A percentile compares a stretch with the other conserved stretches of the same genome.
Evolutionary conservation across 2,329 filamentous ascomycete species (phyloP).

Genomic region (Corynespora cassiicola): DNA sequence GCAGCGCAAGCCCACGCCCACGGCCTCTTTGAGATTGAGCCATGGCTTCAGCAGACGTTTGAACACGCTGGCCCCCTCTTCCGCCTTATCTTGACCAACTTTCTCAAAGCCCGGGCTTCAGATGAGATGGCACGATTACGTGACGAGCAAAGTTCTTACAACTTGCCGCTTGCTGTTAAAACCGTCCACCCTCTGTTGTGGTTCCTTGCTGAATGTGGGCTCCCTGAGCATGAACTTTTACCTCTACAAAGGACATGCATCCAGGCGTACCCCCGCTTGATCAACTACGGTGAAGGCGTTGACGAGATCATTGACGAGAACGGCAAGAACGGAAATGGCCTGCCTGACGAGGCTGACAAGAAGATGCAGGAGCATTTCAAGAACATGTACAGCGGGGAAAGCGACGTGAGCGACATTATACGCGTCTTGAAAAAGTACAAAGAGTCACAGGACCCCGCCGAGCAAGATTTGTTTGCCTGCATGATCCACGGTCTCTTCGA

Average conservation of each 20-base stretch:
- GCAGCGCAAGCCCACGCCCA: conserved; percentile 84
- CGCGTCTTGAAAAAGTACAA: conserved; percentile 87
- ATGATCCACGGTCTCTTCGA: conserved; percentile 99
- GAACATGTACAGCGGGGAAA: conserved; percentile 93
- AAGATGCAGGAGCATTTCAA: conserved; percentile 99
- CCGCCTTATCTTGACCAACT: conserved; percentile 75
- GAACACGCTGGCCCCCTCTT: conserved; percentile 70
- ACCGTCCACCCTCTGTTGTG: conserved; percentile 82
- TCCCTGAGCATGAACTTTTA: conserved; percentile 73
- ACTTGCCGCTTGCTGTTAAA: conserved; percentile 80
- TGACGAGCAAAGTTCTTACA: conserved; percentile 69
- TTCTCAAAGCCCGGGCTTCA: conserved; percentile 82
- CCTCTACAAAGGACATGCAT: conserved; percentile 86
- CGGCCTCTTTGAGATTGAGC: conserved; percentile 77
- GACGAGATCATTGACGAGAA: conserved; percentile 91
- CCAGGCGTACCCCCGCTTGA: conserved; percentile 88
- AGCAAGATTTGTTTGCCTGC: conserved; percentile 95
- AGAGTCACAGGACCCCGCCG: conserved; percentile 78
- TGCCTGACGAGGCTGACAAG: conserved; percentile 79
- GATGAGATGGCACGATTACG: conserved; percentile 79
- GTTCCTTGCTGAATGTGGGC: conserved; percentile 68
- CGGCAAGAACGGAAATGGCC: conserved; percentile 78
- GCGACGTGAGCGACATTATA: conserved; percentile 85
- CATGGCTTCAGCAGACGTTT: conserved; percentile 78
- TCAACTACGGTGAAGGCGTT: conserved; percentile 94